phyloP scores from a whole-genome alignment of 768 basidiomycete species.

The Hypsizygus marmoreus region DNA sequence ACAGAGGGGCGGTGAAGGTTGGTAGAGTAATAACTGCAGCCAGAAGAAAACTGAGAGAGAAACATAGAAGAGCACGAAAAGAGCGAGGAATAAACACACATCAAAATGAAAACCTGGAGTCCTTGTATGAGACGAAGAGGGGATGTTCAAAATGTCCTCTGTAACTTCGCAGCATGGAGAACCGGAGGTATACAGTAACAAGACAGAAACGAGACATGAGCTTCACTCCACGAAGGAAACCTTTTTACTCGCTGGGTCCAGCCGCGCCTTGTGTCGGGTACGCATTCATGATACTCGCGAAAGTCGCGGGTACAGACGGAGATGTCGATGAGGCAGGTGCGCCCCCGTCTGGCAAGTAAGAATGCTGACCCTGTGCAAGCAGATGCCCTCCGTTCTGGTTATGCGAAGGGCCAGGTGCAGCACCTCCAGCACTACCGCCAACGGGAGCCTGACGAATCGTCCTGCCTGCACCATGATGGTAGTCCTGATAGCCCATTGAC shows the following conservation, averaged over 20 bases:
- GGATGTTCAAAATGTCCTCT: slow-evolving; percentile 20
- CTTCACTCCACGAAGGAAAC: too few species aligned
- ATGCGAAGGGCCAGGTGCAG: too few species aligned
- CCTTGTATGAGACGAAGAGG: too few species aligned
- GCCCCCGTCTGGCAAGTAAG: not conserved
- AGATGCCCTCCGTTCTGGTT: too few species aligned
- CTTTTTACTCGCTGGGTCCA: slow-evolving; percentile 14
- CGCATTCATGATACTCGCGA: slow-evolving; percentile 75
- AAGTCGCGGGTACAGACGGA: slow-evolving; percentile 49
- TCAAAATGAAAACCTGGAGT: too few species aligned
- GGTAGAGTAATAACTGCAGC: too few species aligned
- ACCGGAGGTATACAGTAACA: not conserved
- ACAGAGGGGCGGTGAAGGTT: too few species aligned
- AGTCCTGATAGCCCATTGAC: slow-evolving; percentile 9
- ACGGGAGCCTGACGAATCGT: slow-evolving; percentile 8
- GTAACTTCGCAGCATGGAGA: slow-evolving; percentile 3
- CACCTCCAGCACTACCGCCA: too few species aligned
- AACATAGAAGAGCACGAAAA: too few species aligned
- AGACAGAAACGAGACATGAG: not conserved
- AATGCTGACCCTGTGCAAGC: too few species aligned
- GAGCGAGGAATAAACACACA: too few species aligned
- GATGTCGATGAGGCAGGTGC: slow-evolving; percentile 20
- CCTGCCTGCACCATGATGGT: slow-evolving; percentile 8
- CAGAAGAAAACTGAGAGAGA: too few species aligned
- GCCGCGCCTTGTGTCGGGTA: slow-evolving; percentile 41